Base-by-base conservation (phyloP, 2,329 filamentous ascomycete genomes). In the Coleophoma cylindrospora region DNA sequence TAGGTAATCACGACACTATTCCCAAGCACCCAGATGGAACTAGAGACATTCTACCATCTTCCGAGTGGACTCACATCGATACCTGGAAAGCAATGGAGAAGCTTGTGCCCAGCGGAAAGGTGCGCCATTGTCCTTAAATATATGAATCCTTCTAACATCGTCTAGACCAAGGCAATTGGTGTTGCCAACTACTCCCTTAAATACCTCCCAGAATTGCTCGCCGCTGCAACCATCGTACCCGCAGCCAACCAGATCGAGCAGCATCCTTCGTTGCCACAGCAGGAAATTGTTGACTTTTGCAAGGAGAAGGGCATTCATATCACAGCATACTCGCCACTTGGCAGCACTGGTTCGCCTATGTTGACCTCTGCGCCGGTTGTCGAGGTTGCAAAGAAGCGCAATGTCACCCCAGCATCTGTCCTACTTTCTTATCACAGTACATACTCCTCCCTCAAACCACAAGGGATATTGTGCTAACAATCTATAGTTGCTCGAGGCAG, bases 61-160 rank as follows among this genome's bases (percentile, higher is more conserved):
- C 41, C 5, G 74, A 74, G 57, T 84, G 85, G 74, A 83, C 82
- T 59, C 87, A 92, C 67, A 72, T 87, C 56, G 76, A 88, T 52
- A 89, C 87, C 45, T 95, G 87, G 87, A 84, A 84, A 71, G 79
- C 78, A 66, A 84, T 90, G 77, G 87, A 90, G 73, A 77, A 75
- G 55, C 71, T 89, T 5, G 71, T 86, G 6, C 68, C 68, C 7
- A 76, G 79, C 0, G 82, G 82, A 57, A 84, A 83, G 68, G 68
- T 44, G 27, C n/a, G 41, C 22, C 32, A 68, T 70, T 85, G 41
- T 79, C 86, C 22, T 76, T 82, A 64, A 80, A 81, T 69, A 79
- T 81, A 61, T 77, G 36, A 76, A 74, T 3, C 69, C 88, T 49
- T 67, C 89, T 50, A 86, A 83, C 68, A 8, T n/a, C 32, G 5